Conservation (phyloP, 2,329 filamentous ascomycete species). For the Sarocladium oryzae region DNA sequence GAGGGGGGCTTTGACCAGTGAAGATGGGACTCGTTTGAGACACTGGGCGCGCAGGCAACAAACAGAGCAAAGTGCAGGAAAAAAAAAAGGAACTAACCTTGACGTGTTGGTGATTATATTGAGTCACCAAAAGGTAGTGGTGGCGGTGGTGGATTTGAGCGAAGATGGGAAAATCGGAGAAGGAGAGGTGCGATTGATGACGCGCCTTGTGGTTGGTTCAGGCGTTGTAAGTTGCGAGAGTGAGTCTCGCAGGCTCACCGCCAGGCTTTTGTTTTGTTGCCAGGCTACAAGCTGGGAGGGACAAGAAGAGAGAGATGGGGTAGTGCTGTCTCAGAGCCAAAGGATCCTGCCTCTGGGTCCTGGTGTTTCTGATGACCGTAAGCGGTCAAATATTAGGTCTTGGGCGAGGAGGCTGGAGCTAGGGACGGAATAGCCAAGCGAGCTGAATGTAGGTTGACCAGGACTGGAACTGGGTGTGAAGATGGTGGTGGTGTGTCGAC, state of each 20-base stretch:
- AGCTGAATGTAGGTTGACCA: conserved; percentile 2
- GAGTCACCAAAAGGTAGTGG: conserved; percentile 1
- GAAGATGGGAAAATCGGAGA: background rate
- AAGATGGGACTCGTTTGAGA: background rate
- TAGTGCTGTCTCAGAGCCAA: background rate
- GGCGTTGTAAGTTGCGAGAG: background rate
- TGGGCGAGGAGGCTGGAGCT: background rate
- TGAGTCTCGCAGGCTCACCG: background rate
- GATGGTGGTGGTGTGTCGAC: conserved; percentile 1
- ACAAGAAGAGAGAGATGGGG: background rate
- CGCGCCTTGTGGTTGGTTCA: background rate
- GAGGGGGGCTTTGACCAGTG: background rate
- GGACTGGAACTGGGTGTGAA: background rate
- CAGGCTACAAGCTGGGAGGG: background rate
- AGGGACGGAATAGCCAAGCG: conserved; percentile 7
- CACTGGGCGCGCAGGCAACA: conserved; percentile 1
- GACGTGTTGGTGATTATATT: background rate
- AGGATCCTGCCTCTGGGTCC: background rate
- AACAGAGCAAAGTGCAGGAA: conserved; percentile 5
- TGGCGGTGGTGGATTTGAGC: too few species aligned
- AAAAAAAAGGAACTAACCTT: background rate
- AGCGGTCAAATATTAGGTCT: background rate
- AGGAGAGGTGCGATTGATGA: background rate
- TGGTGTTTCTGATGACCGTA: background rate
- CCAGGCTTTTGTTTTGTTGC: background rate